A percentile compares a stretch with the other conserved stretches of the same genome.
These are phyloP conservation scores for Tolypocladium tundrense DNA, from an alignment of 2,329 filamentous ascomycete genomes.

Conservation along the genomic window DNA sequence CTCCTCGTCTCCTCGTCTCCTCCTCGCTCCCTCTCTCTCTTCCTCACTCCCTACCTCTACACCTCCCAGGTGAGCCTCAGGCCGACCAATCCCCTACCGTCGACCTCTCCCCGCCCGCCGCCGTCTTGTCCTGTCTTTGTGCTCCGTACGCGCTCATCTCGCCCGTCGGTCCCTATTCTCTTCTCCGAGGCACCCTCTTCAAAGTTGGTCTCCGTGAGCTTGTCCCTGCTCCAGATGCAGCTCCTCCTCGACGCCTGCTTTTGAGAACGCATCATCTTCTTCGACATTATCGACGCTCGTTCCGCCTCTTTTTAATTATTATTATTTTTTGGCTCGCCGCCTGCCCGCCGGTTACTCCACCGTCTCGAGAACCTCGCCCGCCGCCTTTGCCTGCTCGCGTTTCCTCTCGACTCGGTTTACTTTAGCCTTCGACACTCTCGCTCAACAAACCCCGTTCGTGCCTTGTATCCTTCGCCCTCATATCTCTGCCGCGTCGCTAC, in stretches of 20 bases:
- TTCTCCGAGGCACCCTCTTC: slow-evolving; percentile 14
- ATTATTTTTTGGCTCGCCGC: slow-evolving; percentile 14
- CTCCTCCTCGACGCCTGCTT: slow-evolving; percentile 12
- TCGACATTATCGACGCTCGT: slow-evolving; percentile 19
- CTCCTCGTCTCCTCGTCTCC: slow-evolving; percentile 11
- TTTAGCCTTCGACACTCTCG: slow-evolving; percentile 7
- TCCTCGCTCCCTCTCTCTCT: slow-evolving; percentile 20
- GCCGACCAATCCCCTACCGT: slow-evolving; percentile 6
- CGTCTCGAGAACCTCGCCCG: neutral
- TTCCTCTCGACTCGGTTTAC: slow-evolving; percentile 3
- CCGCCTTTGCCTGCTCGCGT: slow-evolving; percentile 13
- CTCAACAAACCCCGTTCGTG: slow-evolving; percentile 5
- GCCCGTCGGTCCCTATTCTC: slow-evolving; percentile 13
- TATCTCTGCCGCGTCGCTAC: neutral
- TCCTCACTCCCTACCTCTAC: slow-evolving; percentile 17
- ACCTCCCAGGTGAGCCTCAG: slow-evolving; percentile 6
- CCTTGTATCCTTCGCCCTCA: slow-evolving; percentile 1
- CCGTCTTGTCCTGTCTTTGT: slow-evolving; percentile 7
- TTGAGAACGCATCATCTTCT: slow-evolving; percentile 14
- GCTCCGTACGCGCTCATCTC: slow-evolving; percentile 1
- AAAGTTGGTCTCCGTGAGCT: slow-evolving; percentile 6
- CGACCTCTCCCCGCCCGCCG: slow-evolving; percentile 8
- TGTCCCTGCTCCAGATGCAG: slow-evolving; percentile 16
- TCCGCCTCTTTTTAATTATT: slow-evolving; percentile 21
- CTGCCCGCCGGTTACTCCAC: neutral